phyloP scores from a whole-genome alignment of 2,329 filamentous ascomycete genomes.

The Penicillium sp. region DNA sequence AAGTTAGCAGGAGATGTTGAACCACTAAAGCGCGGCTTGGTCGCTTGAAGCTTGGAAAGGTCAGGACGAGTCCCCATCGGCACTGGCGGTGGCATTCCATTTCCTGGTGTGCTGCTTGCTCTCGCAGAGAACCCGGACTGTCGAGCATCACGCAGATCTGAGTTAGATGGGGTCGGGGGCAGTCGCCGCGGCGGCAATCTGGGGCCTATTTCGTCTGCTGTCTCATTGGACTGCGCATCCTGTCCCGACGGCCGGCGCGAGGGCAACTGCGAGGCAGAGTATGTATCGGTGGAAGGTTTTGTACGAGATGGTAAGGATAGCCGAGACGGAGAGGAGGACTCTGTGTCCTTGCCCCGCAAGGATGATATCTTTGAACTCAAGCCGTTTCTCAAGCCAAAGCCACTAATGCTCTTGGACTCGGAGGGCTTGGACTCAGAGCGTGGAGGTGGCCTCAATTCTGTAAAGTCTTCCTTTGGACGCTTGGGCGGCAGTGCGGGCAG shows the following conservation, averaged over 20 bases:
- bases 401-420: conserved; percentile 5
- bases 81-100: conserved; percentile 45
- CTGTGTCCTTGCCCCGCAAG: conserved; percentile 11
- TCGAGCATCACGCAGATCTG: conserved; percentile 33
- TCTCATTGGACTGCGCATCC: conserved; percentile 13
- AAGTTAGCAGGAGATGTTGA: conserved; percentile 15
- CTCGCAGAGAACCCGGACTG: conserved; percentile 41
- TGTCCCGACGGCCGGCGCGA: conserved; percentile 23
- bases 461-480: conserved; percentile 27
- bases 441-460: conserved; percentile 16
- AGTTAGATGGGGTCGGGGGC: conserved; percentile 32
- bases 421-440: conserved; percentile 22
- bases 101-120: conserved; percentile 17
- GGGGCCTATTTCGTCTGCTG: conserved; percentile 11
- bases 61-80: conserved; percentile 55
- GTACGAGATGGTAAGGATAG: conserved; percentile 8
- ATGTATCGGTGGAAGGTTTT: conserved; percentile 2
- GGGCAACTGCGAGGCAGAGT: conserved; percentile 22
- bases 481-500: conserved; percentile 54
- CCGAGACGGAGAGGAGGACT: conserved; percentile 5
- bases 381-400: conserved; percentile 1
- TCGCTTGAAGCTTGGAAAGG: conserved; percentile 51
- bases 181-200: conserved; percentile 28
- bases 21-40: conserved; percentile 43
- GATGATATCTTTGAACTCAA: conserved; percentile 13